These are phyloP conservation scores for Musa balbisiana DNA, from an alignment of 202 grass and related monocot genomes.

Conservation along the genomic window DNA sequence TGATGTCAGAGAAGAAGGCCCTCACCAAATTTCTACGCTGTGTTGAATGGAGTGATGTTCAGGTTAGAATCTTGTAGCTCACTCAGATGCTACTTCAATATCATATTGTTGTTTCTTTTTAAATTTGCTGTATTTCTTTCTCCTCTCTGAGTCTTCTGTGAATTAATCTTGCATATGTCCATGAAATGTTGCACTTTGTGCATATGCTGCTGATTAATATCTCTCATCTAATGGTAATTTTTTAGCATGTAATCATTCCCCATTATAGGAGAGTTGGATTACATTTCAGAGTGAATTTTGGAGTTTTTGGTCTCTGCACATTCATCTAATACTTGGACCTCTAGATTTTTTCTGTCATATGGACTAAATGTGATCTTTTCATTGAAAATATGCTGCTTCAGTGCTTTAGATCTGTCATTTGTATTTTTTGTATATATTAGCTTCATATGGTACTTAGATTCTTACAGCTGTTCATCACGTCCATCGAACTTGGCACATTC, in stretches of 20 bases:
- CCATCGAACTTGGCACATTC: not conserved
- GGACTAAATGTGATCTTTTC: not conserved
- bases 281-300: not conserved
- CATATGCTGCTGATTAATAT: not conserved
- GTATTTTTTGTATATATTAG: not conserved
- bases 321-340: not conserved
- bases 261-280: not conserved
- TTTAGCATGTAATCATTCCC: not conserved
- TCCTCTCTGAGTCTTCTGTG: not conserved
- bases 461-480: not conserved
- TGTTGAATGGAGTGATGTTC: slow-evolving; percentile 98
- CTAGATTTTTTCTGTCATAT: not conserved
- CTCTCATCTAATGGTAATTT: not conserved
- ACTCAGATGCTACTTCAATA: slow-evolving; percentile 5
- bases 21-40: slow-evolving; percentile 81
- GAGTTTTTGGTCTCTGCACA: not conserved
- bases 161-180: not conserved
- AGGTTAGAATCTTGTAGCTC: slow-evolving; percentile 30
- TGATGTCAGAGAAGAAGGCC: slow-evolving; percentile 99
- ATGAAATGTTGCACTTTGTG: not conserved
- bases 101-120: slow-evolving; percentile 7
- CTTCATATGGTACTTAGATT: not conserved
- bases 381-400: not conserved
- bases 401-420: not conserved
- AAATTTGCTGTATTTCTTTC: not conserved